Base-by-base conservation (phyloP, 2,329 filamentous ascomycete species). In the Colletotrichum agaves region DNA sequence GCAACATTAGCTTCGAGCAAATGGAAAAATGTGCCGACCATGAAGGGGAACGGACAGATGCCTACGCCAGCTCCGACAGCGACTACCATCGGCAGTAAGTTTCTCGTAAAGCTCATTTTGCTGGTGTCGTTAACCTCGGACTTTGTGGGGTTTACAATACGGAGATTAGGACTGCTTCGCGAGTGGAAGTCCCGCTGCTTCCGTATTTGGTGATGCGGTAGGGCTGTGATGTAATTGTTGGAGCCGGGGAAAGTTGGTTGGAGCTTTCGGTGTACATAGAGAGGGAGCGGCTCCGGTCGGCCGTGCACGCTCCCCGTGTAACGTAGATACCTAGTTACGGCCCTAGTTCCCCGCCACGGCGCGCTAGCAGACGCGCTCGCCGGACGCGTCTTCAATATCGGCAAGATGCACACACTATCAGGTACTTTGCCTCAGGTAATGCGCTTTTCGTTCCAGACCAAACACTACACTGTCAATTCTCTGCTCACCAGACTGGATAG, bases 281-380 rank as follows among this genome's bases (percentile, higher is more conserved):
- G 23, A 27, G 23, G 23, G 23, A 15, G 39, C 52, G 63, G 60
- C n/a, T 17, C 60, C 52, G 60, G 53, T 37, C n/a, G 53, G 37
- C 60, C 47, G 53, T 64, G 61, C 64, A 37, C 53, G 21, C n/a
- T 68, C 47, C 47, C 47, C 47, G 46, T 59, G 61, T 55, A 33
- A 52, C 4, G 27, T 8, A 27, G 27, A 7, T 7, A 27, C 27
- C 27, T 27, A 27, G n/a, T n/a, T n/a, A n/a, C n/a, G n/a, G n/a
- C n/a, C n/a, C n/a, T n/a, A n/a, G 6, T 27, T 7, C 27, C 55
- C 61, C 44, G 46, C 55, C 61, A 44, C 61, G 35, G 56, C 52
- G 46, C 53, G 61, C 33, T 17, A 53, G 50, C 55, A 37, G 43
- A 68, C 65, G 65, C 65, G 65, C 55, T 68, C 64, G 44, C 35